Conservation (phyloP, 1,139 yeast genomes). For the Insectozyma bohioensis region DNA sequence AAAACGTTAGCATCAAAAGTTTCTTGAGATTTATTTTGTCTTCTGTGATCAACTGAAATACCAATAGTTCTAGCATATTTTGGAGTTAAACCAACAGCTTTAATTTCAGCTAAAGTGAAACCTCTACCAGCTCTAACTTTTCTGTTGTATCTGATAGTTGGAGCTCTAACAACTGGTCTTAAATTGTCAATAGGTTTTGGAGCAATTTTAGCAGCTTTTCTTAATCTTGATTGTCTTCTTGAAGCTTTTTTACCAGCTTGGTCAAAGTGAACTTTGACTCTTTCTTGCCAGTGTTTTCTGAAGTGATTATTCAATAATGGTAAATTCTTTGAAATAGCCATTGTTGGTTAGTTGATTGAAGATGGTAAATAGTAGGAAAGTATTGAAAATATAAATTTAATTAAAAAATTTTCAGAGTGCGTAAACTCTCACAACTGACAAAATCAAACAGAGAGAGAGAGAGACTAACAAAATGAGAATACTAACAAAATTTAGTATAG, state of each 20-base stretch:
- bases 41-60: slow-evolving; percentile 99
- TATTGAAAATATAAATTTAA: slow-evolving; percentile 6
- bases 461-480: slow-evolving; percentile 5
- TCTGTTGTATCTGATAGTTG: slow-evolving; percentile 98
- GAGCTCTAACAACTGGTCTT: slow-evolving; percentile 98
- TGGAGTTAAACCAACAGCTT: slow-evolving; percentile 95
- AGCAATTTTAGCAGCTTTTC: slow-evolving; percentile 93
- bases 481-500: too few species aligned
- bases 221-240: slow-evolving; percentile 92
- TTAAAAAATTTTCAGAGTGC: slow-evolving; percentile 13
- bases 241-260: slow-evolving; percentile 99
- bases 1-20: slow-evolving; percentile 92
- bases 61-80: slow-evolving; percentile 98
- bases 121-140: slow-evolving; percentile 99
- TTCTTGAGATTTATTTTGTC: slow-evolving; percentile 98
- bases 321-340: slow-evolving; percentile 97
- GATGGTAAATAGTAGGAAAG: slow-evolving; percentile 5
- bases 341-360: slow-evolving; percentile 20
- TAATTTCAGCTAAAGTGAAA: slow-evolving; percentile 96
- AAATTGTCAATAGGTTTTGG: slow-evolving; percentile 96
- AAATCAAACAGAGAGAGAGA: slow-evolving; percentile 4
- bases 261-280: slow-evolving; percentile 99
- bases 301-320: slow-evolving; percentile 96
- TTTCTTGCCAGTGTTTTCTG: slow-evolving; percentile 99
- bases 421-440: slow-evolving; percentile 4